Evolutionary conservation across 2,329 filamentous ascomycete species (phyloP), one percentile per base, ranked within the genome.

Genomic region (Scorias spongiosa): DNA sequence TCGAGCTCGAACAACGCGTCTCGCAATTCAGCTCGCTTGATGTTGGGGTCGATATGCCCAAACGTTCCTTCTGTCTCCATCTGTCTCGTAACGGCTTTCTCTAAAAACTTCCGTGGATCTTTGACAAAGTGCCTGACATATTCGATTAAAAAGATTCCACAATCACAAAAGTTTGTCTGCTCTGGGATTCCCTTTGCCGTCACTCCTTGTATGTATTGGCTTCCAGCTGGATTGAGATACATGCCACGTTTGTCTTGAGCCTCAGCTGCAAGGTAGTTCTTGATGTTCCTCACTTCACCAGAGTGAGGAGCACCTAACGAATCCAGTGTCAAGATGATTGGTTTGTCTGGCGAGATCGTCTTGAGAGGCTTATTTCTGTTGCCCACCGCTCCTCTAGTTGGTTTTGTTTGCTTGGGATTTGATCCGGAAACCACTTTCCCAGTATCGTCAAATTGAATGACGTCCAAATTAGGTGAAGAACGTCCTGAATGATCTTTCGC

Each of bases 121-220:
- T 76, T 70, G 12, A 93, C 71, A 49, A 98, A 94, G 49, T 83
- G 78, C 50, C 86, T 75, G 43, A 93, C 70, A 55, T 96, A 98
- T 2, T 80, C 82, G 3, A 95, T 67, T 2, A 96, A 67, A 53
- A 83, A 98, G 0, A 95, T 67, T 8, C 91, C 91, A 55, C 91
- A 98, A 58, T 98, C 91, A 48, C 76, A 88, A 52, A 74, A 83
- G 57, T 98, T 96, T 41, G 76, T 65, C 60, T 98, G 91, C 48
- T 74, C 66, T 0, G 91, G 89, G 11, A 95, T 80, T 7, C 73
- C 70, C 47, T 75, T 81, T 4, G 84, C 84, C 34, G 78, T 86
- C 68, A 84, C 78, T 3, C 75, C 76, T 9, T 36, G 32, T 12
- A 36, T 36, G 9, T 36, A 36, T 48, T 68, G 67, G 44, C 76